Evolutionary conservation across 306 rosid genomes (phyloP).

Genomic region (Cicer cuneatum): DNA sequence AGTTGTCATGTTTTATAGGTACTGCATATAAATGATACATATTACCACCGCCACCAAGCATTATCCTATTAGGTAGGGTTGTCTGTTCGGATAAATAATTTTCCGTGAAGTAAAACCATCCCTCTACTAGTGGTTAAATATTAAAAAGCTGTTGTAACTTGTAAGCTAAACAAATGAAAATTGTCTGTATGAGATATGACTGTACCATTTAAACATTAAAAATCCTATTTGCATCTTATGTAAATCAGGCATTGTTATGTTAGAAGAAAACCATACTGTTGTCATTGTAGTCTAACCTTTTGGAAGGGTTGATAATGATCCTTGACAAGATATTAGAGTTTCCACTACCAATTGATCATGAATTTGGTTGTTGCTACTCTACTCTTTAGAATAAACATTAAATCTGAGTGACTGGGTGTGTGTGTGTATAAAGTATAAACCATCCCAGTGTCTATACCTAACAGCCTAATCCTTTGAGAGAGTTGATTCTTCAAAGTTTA

Average conservation of each 20-base stretch:
- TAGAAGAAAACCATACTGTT: slow-evolving; percentile 3
- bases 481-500: neutral
- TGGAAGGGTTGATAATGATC: neutral
- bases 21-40: slow-evolving; percentile 17
- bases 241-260: neutral
- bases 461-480: slow-evolving; percentile 12
- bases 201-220: neutral
- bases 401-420: neutral
- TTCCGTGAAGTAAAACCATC: slow-evolving; percentile 6
- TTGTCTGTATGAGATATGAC: slow-evolving; percentile 8
- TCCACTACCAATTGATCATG: neutral
- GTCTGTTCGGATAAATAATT: slow-evolving; percentile 6
- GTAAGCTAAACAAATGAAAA: neutral
- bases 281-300: slow-evolving; percentile 1
- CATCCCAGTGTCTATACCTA: neutral
- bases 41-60: neutral
- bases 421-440: neutral
- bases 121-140: neutral
- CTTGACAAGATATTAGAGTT: slow-evolving; percentile 7
- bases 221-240: slow-evolving; percentile 5
- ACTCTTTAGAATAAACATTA: slow-evolving; percentile 4
- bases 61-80: slow-evolving; percentile 6
- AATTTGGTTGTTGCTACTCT: neutral
- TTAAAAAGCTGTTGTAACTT: slow-evolving; percentile 1
- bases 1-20: slow-evolving; percentile 13